Evolutionary conservation across 768 basidiomycete species (phyloP).

Genomic region (Pulveroboletus sp.): DNA sequence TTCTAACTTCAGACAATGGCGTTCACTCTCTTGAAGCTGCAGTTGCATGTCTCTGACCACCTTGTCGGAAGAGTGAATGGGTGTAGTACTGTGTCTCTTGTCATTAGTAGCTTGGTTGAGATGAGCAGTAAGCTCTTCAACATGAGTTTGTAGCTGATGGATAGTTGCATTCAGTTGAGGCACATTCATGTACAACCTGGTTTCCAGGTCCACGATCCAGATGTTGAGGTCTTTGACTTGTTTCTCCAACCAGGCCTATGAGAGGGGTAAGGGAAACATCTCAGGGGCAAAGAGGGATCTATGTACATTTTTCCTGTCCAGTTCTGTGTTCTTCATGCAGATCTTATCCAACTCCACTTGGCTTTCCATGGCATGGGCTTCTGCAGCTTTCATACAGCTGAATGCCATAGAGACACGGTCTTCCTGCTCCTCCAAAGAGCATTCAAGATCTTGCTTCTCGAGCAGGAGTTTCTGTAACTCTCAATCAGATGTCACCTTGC

Average conservation of each 20-base stretch:
- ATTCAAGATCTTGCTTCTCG: conserved; percentile 78
- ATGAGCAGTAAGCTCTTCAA: conserved; percentile 62
- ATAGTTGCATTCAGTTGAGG: conserved; percentile 53
- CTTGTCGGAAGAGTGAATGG: conserved; percentile 44
- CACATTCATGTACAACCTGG: conserved; percentile 65
- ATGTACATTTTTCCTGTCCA: conserved; percentile 73
- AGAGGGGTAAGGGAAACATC: background rate
- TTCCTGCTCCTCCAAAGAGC: conserved; percentile 72
- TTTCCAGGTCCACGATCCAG: conserved; percentile 78
- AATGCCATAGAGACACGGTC: conserved; percentile 69
- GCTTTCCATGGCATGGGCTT: conserved; percentile 67
- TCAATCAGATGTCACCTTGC: conserved; percentile 64
- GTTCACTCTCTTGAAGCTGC: conserved; percentile 58
- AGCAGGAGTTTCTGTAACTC: conserved; percentile 73
- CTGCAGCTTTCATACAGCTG: conserved; percentile 80
- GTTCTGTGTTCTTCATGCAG: conserved; percentile 74
- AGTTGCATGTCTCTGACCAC: conserved; percentile 48
- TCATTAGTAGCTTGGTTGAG: conserved; percentile 43
- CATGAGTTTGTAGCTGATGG: conserved; percentile 61
- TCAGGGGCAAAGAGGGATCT: background rate
- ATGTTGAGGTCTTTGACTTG: conserved; percentile 82
- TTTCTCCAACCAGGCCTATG: conserved; percentile 76
- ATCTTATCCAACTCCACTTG: conserved; percentile 73
- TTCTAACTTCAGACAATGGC: conserved; percentile 57
- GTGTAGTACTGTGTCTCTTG: conserved; percentile 37